Evolutionary conservation across 306 rosid genomes (phyloP), one percentile per base, ranked within the genome.

Genomic region (Amphicarpaea edgeworthii): DNA sequence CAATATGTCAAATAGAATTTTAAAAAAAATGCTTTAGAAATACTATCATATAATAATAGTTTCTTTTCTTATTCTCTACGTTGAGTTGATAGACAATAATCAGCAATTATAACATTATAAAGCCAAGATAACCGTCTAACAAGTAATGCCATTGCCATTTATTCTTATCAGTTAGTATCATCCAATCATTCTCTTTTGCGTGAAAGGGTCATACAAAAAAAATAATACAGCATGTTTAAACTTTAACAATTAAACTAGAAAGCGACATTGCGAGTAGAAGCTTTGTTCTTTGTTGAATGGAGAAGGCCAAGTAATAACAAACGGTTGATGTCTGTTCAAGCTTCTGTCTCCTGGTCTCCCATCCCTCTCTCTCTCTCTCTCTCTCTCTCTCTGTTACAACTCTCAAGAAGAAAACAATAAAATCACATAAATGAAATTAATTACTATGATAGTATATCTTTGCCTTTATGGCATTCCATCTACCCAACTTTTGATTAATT

Each of bases 271-370:
- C 67, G 28, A 73, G n/a, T n/a, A n/a, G 8, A 40, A 58, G 76
- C 43, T 61, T 61, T 23, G 69, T 73, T 19, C 73, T 70, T 72
- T 49, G 79, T 76, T 70, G 85, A 73, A 83, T 82, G 55, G n/a
- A 75, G 46, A 63, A 37, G 82, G 72, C 72, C 43, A 72, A 65
- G 75, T 76, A 70, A 84, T 58, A 58, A 55, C 34, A 77, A 75
- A 19, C 58, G 26, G 16, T 12, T 37, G 6, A 5, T 16, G 46
- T 74, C 57, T 49, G 19, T 72, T 32, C 42, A n/a, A 49, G 55
- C 73, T 66, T 12, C 26, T 73, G 62, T 65, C 57, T 72, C 53
- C 20, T 71, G 51, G 14, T 9, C 63, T 43, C 23, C 65, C 76
- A 34, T 9, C 57, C 70, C 70, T 24, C 57, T n/a, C n/a, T n/a